These are phyloP conservation scores for Calonectria crousiana DNA, from an alignment of 2,329 filamentous ascomycete genomes.

Conservation along the genomic window DNA sequence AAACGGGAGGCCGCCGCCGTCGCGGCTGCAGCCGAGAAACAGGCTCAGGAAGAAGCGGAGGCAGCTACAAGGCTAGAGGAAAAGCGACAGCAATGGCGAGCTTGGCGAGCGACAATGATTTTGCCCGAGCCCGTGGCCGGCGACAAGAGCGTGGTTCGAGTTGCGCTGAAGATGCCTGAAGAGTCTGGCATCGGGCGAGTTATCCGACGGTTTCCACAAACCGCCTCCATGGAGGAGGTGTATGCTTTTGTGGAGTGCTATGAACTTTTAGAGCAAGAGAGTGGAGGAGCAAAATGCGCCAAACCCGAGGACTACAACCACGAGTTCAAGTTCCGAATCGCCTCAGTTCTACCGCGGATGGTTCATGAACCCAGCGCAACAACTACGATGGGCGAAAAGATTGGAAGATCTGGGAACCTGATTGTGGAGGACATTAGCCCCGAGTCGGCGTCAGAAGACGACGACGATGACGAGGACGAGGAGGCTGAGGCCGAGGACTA, in stretches of 20 bases:
- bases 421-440: conserved; percentile 78
- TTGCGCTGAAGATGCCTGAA: conserved; percentile 74
- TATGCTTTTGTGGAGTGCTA: conserved; percentile 98
- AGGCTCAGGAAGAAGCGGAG: conserved; percentile 70
- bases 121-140: conserved; percentile 73
- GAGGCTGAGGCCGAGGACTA: conserved; percentile 38
- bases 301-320: conserved; percentile 81
- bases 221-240: conserved; percentile 85
- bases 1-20: conserved; percentile 80
- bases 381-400: conserved; percentile 76
- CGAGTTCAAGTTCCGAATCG: conserved; percentile 86
- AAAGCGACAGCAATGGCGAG: conserved; percentile 76
- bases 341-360: conserved; percentile 85
- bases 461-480: conserved; percentile 43
- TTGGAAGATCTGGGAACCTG: conserved; percentile 87
- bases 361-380: conserved; percentile 79
- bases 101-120: conserved; percentile 80
- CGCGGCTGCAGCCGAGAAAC: conserved; percentile 75
- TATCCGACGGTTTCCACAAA: conserved; percentile 77
- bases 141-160: conserved; percentile 78
- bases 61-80: conserved; percentile 65
- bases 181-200: conserved; percentile 76
- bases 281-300: conserved; percentile 40
- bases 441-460: conserved; percentile 47
- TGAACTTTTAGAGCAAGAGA: conserved; percentile 67